Conservation (phyloP, 805 yeast genomes). For the Pichia eremophila region DNA sequence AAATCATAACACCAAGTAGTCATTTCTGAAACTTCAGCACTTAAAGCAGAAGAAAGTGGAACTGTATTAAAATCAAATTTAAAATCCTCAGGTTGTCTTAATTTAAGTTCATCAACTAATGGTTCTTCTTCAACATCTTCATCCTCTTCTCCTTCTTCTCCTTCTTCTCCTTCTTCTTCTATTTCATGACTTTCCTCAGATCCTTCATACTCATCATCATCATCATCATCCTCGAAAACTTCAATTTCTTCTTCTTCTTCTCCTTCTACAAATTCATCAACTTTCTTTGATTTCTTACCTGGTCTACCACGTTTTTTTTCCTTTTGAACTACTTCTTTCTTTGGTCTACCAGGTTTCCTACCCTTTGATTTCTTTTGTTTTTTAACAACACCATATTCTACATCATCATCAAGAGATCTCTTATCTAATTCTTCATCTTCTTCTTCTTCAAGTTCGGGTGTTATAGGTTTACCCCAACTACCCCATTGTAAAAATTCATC, state of each 20-base stretch:
- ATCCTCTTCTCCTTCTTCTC: background rate
- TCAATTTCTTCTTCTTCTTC: background rate
- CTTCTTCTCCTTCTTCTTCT: background rate
- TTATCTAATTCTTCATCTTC: conserved; percentile 6
- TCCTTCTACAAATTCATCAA: conserved; percentile 12
- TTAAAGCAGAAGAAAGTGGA: conserved; percentile 16
- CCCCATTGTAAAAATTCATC: conserved; percentile 37
- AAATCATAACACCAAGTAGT: conserved; percentile 16
- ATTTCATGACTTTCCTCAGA: conserved; percentile 7
- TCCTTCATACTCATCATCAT: conserved; percentile 7
- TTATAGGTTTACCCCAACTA: conserved; percentile 31
- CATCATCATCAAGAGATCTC: background rate
- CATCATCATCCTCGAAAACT: conserved; percentile 5
- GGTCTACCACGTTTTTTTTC: background rate
- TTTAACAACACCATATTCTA: conserved; percentile 1
- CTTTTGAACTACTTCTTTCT: conserved; percentile 1
- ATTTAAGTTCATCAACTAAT: conserved; percentile 20
- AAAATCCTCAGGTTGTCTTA: conserved; percentile 12
- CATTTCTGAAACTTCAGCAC: conserved; percentile 15
- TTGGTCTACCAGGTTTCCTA: conserved; percentile 2
- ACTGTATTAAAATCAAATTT: conserved; percentile 12
- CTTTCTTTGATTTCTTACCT: background rate
- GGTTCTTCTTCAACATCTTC: conserved; percentile 4
- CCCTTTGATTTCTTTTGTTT: conserved; percentile 14
- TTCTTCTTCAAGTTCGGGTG: conserved; percentile 9